Conservation (phyloP, 1,284 basidiomycete species). For the Volvariella surrecta region DNA sequence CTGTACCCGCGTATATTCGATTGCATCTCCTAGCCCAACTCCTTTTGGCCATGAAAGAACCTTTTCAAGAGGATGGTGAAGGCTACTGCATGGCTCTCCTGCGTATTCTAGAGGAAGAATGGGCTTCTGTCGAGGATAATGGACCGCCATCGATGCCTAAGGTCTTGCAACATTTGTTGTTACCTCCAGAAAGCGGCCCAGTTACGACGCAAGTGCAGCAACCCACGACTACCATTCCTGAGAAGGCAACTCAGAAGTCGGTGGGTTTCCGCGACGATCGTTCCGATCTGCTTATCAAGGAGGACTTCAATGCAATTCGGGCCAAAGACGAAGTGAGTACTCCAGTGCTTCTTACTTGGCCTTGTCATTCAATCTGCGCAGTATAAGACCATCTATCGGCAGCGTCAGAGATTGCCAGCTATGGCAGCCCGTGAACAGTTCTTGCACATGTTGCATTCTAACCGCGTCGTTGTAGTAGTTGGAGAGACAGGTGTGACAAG, state of each 20-base stretch:
- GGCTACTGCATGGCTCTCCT: conserved; percentile 73
- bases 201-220: background rate
- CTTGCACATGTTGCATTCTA: conserved; percentile 45
- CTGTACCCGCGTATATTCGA: conserved; percentile 76
- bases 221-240: background rate
- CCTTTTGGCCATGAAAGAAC: conserved; percentile 44
- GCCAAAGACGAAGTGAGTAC: conserved; percentile 29
- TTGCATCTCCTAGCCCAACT: conserved; percentile 73
- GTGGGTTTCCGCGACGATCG: conserved; percentile 29
- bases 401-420: conserved; percentile 66
- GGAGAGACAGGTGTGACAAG: conserved; percentile 62
- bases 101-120: conserved; percentile 65
- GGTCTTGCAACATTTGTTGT: conserved; percentile 59
- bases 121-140: conserved; percentile 55
- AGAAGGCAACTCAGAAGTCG: conserved; percentile 12
- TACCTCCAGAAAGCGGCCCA: conserved; percentile 17
- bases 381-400: conserved; percentile 51
- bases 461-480: conserved; percentile 74
- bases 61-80: conserved; percentile 57
- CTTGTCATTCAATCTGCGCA: conserved; percentile 12
- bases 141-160: conserved; percentile 66
- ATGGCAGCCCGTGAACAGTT: conserved; percentile 64
- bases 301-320: conserved; percentile 41
- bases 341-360: background rate
- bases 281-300: conserved; percentile 44